phyloP scores from a whole-genome alignment of 176 grass and related monocot species.

The Stipa capillata region DNA sequence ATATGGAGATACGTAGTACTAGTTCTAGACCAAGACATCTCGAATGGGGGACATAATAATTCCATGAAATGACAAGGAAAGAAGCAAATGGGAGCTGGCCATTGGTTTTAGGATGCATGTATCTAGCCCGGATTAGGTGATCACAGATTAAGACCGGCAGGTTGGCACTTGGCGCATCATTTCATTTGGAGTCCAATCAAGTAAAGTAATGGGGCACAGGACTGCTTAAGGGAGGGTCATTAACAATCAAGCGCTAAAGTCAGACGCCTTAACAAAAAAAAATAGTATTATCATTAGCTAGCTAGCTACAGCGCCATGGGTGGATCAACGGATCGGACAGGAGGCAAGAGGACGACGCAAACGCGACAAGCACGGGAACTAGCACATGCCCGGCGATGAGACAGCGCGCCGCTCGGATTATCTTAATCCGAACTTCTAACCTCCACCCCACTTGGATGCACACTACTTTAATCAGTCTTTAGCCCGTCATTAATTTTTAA shows the following conservation, averaged over 20 bases:
- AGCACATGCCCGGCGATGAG: slow-evolving; percentile 43
- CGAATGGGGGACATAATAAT: background rate
- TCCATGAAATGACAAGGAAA: background rate
- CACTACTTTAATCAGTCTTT: slow-evolving; percentile 33
- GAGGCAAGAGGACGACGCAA: slow-evolving; percentile 4
- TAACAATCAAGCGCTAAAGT: slow-evolving; percentile 35
- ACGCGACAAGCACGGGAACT: slow-evolving; percentile 15
- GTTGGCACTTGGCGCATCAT: slow-evolving; percentile 15
- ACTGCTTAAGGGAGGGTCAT: slow-evolving; percentile 1
- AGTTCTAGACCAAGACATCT: background rate
- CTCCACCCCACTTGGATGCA: slow-evolving; percentile 15
- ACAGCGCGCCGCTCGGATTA: slow-evolving; percentile 55
- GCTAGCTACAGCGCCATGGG: too few relatives aligned
- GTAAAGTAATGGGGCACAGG: background rate
- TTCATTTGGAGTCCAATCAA: background rate
- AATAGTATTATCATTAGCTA: background rate
- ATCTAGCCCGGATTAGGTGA: slow-evolving; percentile 30
- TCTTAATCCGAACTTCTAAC: too few relatives aligned
- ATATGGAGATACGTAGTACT: background rate
- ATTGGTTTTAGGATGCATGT: slow-evolving; percentile 1
- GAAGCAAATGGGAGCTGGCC: background rate
- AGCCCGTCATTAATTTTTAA: slow-evolving; percentile 23
- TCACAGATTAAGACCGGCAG: slow-evolving; percentile 31
- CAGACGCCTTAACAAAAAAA: background rate
- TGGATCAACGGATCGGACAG: background rate